phyloP scores from a whole-genome alignment of 805 yeast genomes.

The Ogataea kodamae region DNA sequence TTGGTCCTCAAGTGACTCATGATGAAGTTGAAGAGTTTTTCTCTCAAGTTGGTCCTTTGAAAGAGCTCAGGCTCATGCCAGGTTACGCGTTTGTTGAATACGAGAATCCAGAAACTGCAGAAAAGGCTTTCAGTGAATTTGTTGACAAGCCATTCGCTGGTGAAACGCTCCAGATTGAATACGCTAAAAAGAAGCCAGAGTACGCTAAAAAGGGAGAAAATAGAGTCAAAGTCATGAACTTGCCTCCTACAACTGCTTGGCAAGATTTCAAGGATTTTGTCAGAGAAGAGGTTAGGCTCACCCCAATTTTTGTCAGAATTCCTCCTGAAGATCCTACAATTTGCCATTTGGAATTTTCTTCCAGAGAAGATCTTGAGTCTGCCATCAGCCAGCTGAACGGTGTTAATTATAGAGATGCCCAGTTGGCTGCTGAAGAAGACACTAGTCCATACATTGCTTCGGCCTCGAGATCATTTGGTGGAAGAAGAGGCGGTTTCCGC shows the following conservation, averaged over 20 bases:
- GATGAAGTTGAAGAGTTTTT: conserved; percentile 68
- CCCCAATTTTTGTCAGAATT: conserved; percentile 61
- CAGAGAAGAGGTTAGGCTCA: conserved; percentile 63
- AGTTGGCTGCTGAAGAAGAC: conserved; percentile 76
- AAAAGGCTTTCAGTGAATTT: conserved; percentile 46
- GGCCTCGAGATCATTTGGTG: conserved; percentile 47
- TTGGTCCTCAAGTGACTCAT: conserved; percentile 34
- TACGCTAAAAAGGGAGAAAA: conserved; percentile 65
- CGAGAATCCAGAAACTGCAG: conserved; percentile 56
- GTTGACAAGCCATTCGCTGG: conserved; percentile 47
- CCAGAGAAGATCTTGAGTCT: conserved; percentile 70
- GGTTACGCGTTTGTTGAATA: conserved; percentile 91
- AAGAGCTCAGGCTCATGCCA: conserved; percentile 66
- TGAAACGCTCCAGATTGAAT: conserved; percentile 48
- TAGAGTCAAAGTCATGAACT: conserved; percentile 64
- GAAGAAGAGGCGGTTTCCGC: conserved; percentile 41
- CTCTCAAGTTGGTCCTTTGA: conserved; percentile 60
- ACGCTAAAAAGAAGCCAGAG: conserved; percentile 49
- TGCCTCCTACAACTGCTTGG: conserved; percentile 80
- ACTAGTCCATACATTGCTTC: conserved; percentile 50
- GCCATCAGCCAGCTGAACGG: conserved; percentile 75
- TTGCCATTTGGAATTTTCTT: conserved; percentile 53
- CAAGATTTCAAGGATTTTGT: conserved; percentile 89
- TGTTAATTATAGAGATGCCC: conserved; percentile 59
- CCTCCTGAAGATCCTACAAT: conserved; percentile 41